Evolutionary conservation across 106 monocot species (phyloP).

Genomic region (Hemerocallis citrina): DNA sequence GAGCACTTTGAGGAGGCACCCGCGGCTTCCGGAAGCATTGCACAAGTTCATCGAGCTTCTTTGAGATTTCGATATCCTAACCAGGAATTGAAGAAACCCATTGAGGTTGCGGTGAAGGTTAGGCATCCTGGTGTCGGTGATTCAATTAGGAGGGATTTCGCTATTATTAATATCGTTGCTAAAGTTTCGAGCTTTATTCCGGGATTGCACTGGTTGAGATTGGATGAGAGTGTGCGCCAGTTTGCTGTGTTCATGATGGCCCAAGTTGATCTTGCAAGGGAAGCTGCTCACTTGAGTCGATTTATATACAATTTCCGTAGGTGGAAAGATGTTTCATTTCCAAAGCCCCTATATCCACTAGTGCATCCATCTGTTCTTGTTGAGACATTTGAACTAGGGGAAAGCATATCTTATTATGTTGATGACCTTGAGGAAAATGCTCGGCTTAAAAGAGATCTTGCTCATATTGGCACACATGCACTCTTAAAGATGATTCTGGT

Average conservation of each 20-base stretch:
- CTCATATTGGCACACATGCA: conserved; percentile 69
- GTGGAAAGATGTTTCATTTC: conserved; percentile 67
- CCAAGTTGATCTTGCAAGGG: conserved; percentile 63
- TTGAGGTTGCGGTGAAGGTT: conserved; percentile 61
- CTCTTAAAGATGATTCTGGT: conserved; percentile 80
- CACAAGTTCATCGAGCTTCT: conserved; percentile 60
- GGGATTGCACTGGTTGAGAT: conserved; percentile 51
- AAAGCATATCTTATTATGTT: conserved; percentile 48
- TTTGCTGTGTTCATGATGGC: conserved; percentile 77
- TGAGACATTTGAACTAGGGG: conserved; percentile 61
- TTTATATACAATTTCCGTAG: conserved; percentile 66
- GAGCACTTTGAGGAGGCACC: conserved; percentile 56
- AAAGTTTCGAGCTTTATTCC: conserved; percentile 45
- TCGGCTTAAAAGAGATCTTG: conserved; percentile 47
- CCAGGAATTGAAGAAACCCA: conserved; percentile 34
- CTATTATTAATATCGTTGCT: conserved; percentile 51
- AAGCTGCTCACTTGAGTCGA: conserved; percentile 64
- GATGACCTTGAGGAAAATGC: conserved; percentile 39
- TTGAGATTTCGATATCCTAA: conserved; percentile 35
- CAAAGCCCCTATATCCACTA: conserved; percentile 59
- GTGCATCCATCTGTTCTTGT: conserved; percentile 73
- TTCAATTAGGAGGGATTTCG: conserved; percentile 52
- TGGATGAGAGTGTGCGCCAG: conserved; percentile 67
- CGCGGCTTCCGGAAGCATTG: conserved; percentile 68
- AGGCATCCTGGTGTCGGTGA: conserved; percentile 68